A percentile compares a stretch with the other conserved stretches of the same genome.
Evolutionary conservation across 352 stramenopile genomes (phyloP).

Genomic region (Globisporangium nunn): DNA sequence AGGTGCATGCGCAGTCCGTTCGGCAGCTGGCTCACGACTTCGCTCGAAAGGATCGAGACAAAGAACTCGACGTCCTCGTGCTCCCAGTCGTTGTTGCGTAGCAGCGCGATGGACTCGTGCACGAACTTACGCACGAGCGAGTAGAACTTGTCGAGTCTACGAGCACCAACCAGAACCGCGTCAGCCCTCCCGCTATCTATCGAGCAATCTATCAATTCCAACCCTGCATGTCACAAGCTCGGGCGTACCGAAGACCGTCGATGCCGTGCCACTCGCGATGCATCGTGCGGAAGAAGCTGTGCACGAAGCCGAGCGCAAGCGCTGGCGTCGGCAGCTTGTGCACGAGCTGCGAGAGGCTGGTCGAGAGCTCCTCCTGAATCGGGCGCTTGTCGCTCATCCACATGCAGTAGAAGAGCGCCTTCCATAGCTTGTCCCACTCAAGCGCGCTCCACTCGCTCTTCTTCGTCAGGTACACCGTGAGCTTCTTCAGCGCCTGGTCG

Average conservation of each 20-base stretch:
- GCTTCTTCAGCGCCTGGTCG: constrained; percentile 76
- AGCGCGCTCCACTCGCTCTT: constrained; percentile 60
- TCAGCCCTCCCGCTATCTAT: too few species aligned
- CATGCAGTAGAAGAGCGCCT: constrained; percentile 88
- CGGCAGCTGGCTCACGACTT: constrained; percentile 71
- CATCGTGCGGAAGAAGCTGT: constrained; percentile 82
- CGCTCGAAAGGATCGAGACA: constrained; percentile 51
- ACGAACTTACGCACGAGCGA: constrained; percentile 77
- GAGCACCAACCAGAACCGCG: background rate
- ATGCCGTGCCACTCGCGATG: constrained; percentile 83
- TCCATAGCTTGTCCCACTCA: constrained; percentile 87
- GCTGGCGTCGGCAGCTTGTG: constrained; percentile 42
- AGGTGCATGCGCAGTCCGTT: constrained; percentile 79
- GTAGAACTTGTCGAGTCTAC: constrained; percentile 81
- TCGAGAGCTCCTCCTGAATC: constrained; percentile 74
- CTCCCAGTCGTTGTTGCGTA: constrained; percentile 51
- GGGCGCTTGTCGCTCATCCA: constrained; percentile 87
- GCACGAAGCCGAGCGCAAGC: constrained; percentile 56
- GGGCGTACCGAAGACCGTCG: constrained; percentile 52
- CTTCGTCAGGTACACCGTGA: constrained; percentile 65
- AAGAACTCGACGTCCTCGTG: constrained; percentile 40
- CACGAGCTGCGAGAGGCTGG: constrained; percentile 51
- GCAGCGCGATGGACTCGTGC: constrained; percentile 53
- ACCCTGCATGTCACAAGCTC: background rate
- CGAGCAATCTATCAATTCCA: background rate